Conservation (phyloP, 148 eudicot genomes). For the Chenopodium formosanum region DNA sequence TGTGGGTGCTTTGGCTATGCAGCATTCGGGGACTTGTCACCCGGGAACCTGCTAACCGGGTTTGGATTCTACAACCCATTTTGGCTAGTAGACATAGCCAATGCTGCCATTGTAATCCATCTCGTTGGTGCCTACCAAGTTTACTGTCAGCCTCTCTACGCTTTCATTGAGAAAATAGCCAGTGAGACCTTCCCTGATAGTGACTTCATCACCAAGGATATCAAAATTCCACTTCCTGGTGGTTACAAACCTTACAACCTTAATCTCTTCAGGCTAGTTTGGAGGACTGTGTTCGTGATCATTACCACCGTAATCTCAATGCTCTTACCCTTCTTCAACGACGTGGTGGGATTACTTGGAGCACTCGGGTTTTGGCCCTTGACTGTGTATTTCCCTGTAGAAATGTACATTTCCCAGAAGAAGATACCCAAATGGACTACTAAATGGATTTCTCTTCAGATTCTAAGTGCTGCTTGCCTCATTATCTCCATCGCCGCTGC, state of each 20-base stretch:
- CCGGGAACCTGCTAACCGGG: slow-evolving; percentile 54
- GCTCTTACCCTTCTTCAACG: slow-evolving; percentile 57
- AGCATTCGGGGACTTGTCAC: slow-evolving; percentile 50
- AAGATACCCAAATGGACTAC: slow-evolving; percentile 52
- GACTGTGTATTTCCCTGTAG: slow-evolving; percentile 50
- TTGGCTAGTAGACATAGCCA: slow-evolving; percentile 60
- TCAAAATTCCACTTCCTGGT: slow-evolving; percentile 37
- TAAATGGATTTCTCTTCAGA: slow-evolving; percentile 45
- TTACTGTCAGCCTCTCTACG: slow-evolving; percentile 52
- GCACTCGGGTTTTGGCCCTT: slow-evolving; percentile 67
- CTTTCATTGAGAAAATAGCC: slow-evolving; percentile 44
- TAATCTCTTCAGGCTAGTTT: slow-evolving; percentile 40
- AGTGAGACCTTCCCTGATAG: slow-evolving; percentile 34
- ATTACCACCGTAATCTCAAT: slow-evolving; percentile 48
- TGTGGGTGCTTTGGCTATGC: slow-evolving; percentile 62
- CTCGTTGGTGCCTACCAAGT: slow-evolving; percentile 62
- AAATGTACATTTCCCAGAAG: slow-evolving; percentile 54
- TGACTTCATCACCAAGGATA: slow-evolving; percentile 40
- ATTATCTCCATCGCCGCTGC: slow-evolving; percentile 48
- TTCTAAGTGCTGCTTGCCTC: slow-evolving; percentile 47
- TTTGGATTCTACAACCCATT: slow-evolving; percentile 65
- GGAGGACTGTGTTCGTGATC: slow-evolving; percentile 54
- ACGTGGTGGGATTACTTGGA: slow-evolving; percentile 54
- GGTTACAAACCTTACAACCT: slow-evolving; percentile 30
- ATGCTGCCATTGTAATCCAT: slow-evolving; percentile 51